Conservation (phyloP, 2,329 filamentous ascomycete species). For the Scortechinia acanthostroma region DNA sequence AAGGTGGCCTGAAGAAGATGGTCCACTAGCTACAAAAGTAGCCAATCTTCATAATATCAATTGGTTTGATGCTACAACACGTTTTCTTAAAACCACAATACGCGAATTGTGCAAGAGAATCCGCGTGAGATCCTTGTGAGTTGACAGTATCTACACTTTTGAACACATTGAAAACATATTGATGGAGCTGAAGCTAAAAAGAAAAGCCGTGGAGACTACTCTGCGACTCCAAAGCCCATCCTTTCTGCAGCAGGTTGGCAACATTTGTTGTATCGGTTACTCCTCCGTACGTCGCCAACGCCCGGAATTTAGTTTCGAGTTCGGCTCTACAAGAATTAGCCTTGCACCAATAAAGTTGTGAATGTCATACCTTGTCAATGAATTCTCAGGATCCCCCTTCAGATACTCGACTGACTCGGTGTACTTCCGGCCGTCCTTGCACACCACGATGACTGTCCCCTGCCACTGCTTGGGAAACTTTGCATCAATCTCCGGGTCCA, state of each 20-base stretch:
- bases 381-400: not conserved
- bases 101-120: too few species aligned
- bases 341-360: not conserved
- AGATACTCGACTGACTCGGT: not conserved
- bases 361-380: not conserved
- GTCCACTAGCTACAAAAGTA: too few species aligned
- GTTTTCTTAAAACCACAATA: too few species aligned
- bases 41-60: too few species aligned
- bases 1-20: too few species aligned
- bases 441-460: slow-evolving; percentile 13
- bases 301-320: not conserved
- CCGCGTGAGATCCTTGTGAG: too few species aligned
- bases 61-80: too few species aligned
- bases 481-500: slow-evolving; percentile 14
- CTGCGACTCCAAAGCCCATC: not conserved
- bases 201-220: not conserved
- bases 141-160: too few species aligned
- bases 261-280: not conserved
- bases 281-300: not conserved
- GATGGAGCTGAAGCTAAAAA: too few species aligned
- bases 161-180: too few species aligned
- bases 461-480: slow-evolving; percentile 16
- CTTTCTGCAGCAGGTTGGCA: not conserved
- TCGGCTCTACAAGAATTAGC: not conserved
- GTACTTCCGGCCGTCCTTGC: not conserved